These are phyloP conservation scores for Raphanus raphanistrum DNA, from an alignment of 345 rosid species.

Conservation along the genomic window DNA sequence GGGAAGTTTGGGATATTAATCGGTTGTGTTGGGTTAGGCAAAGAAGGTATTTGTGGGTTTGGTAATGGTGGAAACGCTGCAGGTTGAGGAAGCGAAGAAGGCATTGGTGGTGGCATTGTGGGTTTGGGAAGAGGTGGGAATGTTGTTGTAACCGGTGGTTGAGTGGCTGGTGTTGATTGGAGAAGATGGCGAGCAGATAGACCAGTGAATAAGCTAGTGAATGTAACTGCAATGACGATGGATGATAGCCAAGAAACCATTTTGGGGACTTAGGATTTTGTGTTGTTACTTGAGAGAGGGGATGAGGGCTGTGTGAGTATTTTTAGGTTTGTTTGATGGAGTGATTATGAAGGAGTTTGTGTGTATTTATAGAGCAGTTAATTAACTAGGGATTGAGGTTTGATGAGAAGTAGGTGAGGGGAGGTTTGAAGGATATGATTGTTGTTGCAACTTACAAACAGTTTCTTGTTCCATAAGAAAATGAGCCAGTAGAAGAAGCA, in stretches of 20 bases:
- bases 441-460: conserved; percentile 28
- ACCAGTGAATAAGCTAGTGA: conserved; percentile 33
- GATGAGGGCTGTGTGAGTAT: background rate
- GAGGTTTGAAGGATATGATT: background rate
- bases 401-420: conserved; percentile 27
- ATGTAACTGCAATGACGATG: conserved; percentile 29
- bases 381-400: conserved; percentile 7
- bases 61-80: conserved; percentile 30
- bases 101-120: conserved; percentile 29
- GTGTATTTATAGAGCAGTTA: conserved; percentile 14
- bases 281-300: background rate
- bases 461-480: conserved; percentile 25
- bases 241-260: conserved; percentile 26
- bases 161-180: conserved; percentile 28
- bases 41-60: conserved; percentile 14
- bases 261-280: background rate
- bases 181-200: conserved; percentile 33
- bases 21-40: conserved; percentile 37
- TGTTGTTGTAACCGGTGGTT: conserved; percentile 26
- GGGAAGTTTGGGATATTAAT: conserved; percentile 37
- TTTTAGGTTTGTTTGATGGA: conserved; percentile 8
- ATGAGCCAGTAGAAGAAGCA: background rate
- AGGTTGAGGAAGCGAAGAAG: conserved; percentile 22
- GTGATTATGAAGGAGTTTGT: conserved; percentile 15
- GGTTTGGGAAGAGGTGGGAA: conserved; percentile 32